A percentile compares a stretch with the other conserved stretches of the same genome.
phyloP scores from a whole-genome alignment of 352 stramenopile species.

The Aphanomyces invadans region DNA sequence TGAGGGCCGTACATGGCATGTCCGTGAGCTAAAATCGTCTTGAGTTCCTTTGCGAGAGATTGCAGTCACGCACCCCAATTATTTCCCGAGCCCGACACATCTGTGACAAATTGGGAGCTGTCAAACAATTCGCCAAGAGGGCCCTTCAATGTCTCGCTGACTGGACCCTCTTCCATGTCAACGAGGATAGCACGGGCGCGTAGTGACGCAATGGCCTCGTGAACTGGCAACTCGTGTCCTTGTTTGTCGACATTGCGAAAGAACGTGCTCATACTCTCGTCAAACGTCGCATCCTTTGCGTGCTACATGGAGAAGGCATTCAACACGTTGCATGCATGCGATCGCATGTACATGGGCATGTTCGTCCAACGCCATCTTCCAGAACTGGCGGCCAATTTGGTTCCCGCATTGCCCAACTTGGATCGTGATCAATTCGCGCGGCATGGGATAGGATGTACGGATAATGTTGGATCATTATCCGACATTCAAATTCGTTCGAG shows the following conservation, averaged over 20 bases:
- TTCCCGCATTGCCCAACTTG: constrained; percentile 93
- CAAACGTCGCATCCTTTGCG: constrained; percentile 49
- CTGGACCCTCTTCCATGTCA: constrained; percentile 88
- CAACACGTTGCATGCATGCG: background rate
- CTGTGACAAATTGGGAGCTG: constrained; percentile 77
- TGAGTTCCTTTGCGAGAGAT: background rate
- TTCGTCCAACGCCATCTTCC: constrained; percentile 84
- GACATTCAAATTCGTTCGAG: background rate
- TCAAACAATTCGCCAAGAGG: constrained; percentile 86
- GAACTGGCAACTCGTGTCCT: constrained; percentile 45
- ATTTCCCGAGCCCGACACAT: constrained; percentile 87
- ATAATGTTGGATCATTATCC: background rate
- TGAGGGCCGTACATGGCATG: constrained; percentile 82
- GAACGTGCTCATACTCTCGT: constrained; percentile 89
- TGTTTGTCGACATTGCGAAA: constrained; percentile 85
- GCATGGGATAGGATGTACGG: constrained; percentile 41
- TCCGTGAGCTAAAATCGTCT: constrained; percentile 62
- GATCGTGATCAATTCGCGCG: constrained; percentile 81
- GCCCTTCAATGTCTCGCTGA: constrained; percentile 72
- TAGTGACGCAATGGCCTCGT: constrained; percentile 40
- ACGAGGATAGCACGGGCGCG: constrained; percentile 86
- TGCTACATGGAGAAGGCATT: constrained; percentile 30
- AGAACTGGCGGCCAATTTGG: constrained; percentile 90
- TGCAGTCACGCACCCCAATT: constrained; percentile 56
- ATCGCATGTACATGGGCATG: constrained; percentile 58